Percentiles rank a stretch among this genome's conserved stretches.
Conservation (phyloP, 257 asterid species). For the Cynanchum wilfordii region DNA sequence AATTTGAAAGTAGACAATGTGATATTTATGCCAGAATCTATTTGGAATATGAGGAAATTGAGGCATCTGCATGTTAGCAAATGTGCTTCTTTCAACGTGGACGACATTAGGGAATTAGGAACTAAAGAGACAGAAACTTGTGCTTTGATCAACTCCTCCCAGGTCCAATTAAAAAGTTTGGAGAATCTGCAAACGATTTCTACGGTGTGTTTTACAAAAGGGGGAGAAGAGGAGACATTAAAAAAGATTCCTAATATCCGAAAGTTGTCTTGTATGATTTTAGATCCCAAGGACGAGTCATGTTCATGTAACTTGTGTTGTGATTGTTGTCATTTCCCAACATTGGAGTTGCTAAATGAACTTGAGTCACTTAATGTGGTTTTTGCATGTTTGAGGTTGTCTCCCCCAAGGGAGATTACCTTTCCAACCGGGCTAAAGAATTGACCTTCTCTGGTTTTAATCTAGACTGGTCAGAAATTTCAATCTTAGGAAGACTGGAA, state of each 20-base stretch:
- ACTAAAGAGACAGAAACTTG: not conserved
- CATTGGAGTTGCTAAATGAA: not conserved
- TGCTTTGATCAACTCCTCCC: not conserved
- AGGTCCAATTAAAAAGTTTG: not conserved
- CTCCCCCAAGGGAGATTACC: too few species aligned
- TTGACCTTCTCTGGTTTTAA: not conserved
- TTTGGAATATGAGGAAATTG: conserved; percentile 14
- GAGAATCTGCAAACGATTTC: not conserved
- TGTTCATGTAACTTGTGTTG: too few species aligned
- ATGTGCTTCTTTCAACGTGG: not conserved
- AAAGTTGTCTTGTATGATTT: not conserved
- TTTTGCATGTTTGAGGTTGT: not conserved
- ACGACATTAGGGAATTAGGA: too few species aligned
- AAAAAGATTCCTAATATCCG: not conserved
- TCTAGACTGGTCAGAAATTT: not conserved
- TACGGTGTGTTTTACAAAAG: too few species aligned
- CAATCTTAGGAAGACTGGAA: not conserved
- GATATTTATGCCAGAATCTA: not conserved
- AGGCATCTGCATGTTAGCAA: conserved; percentile 2
- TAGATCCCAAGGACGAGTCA: not conserved
- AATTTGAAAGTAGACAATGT: not conserved
- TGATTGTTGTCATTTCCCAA: not conserved
- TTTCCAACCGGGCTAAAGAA: not conserved
- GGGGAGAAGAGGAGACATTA: not conserved
- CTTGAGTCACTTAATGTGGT: not conserved